Conservation (phyloP, 768 basidiomycete genomes). For the Hygrocybe coccinea region DNA sequence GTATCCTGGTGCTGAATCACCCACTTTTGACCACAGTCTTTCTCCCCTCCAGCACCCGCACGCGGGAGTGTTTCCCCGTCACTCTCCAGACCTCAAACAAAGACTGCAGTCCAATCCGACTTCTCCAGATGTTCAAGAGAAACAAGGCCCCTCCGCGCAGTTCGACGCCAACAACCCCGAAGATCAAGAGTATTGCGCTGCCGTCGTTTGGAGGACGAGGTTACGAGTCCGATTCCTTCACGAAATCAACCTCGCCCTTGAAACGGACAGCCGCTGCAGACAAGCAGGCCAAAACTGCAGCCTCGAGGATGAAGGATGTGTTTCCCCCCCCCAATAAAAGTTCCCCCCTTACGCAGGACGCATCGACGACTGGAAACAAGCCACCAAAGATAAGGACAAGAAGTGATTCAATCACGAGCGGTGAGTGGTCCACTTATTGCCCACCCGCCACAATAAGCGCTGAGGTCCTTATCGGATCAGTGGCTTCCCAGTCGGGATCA, state of each 20-base stretch:
- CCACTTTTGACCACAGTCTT: not conserved
- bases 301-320: not conserved
- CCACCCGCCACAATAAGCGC: not conserved
- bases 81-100: not conserved
- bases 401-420: constrained; percentile 1
- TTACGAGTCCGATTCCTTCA: constrained; percentile 1
- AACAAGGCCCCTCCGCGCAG: not conserved
- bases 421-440: not conserved
- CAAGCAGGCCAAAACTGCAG: not conserved
- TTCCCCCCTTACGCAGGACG: not conserved
- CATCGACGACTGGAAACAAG: not conserved
- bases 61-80: not conserved
- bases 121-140: constrained; percentile 8
- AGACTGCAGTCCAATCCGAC: not conserved
- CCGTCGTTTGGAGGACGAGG: constrained; percentile 4
- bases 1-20: constrained; percentile 2
- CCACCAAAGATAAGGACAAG: not conserved
- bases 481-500: not conserved
- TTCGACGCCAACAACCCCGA: not conserved
- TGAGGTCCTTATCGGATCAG: not conserved
- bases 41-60: not conserved
- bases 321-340: not conserved
- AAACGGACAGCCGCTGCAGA: not conserved
- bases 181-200: not conserved
- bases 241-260: not conserved